Evolutionary conservation across 75 land plant genomes (phyloP).

Genomic region (Ceratopteris richardii): DNA sequence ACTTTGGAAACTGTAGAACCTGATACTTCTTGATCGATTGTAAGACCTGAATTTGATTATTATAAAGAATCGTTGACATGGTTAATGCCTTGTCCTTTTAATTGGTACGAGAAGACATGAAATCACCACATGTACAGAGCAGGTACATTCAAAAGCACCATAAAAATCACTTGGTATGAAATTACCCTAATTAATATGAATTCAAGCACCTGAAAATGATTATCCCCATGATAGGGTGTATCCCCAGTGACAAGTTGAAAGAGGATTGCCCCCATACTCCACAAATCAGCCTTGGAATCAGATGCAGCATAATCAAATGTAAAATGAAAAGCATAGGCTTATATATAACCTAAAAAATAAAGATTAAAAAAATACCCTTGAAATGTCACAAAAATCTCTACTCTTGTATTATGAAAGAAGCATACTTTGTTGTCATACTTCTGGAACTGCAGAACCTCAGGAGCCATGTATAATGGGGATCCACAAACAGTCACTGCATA

Average conservation of each 20-base stretch:
- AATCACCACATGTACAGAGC: background rate
- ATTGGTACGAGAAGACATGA: background rate
- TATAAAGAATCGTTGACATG: too few relatives aligned
- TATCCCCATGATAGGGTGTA: slow-evolving; percentile 10
- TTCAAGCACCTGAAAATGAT: slow-evolving; percentile 13
- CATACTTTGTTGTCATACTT: slow-evolving; percentile 51
- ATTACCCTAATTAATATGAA: background rate
- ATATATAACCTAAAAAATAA: too few relatives aligned
- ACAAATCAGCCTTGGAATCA: slow-evolving; percentile 9
- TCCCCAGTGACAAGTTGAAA: slow-evolving; percentile 8
- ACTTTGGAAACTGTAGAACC: slow-evolving; percentile 5
- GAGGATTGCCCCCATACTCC: slow-evolving; percentile 14
- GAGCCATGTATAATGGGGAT: slow-evolving; percentile 66
- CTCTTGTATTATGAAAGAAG: too few relatives aligned
- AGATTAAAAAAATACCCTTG: background rate
- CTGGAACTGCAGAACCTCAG: slow-evolving; percentile 53
- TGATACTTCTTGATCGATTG: slow-evolving; percentile 9
- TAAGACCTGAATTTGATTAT: too few relatives aligned
- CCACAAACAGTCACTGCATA: slow-evolving; percentile 46
- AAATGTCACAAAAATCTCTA: background rate
- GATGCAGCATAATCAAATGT: too few relatives aligned
- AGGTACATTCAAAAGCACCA: background rate
- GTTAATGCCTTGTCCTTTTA: too few relatives aligned
- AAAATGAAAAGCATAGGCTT: too few relatives aligned
- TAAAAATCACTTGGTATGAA: background rate